These are phyloP conservation scores for Cryptosporidium meleagridis DNA, from an alignment of 169 alveolate genomes.

Conservation along the genomic window DNA sequence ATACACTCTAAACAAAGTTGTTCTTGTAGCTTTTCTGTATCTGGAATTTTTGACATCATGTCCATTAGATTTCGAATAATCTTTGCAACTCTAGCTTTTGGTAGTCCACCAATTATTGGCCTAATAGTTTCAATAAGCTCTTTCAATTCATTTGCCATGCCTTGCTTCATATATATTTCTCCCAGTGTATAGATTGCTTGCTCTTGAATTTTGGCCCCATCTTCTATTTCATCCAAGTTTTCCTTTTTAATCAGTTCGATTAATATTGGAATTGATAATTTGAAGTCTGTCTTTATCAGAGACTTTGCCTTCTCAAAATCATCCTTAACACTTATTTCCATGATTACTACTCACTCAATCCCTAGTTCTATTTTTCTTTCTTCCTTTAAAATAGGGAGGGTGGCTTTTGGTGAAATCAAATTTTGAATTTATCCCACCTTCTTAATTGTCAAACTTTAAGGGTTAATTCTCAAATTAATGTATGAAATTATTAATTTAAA, in stretches of 20 bases:
- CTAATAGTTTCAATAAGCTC: constrained; percentile 68
- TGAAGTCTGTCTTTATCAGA: constrained; percentile 17
- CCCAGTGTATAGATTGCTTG: constrained; percentile 69
- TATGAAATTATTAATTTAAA: background rate
- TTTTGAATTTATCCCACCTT: background rate
- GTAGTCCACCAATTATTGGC: constrained; percentile 78
- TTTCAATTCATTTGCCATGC: constrained; percentile 50
- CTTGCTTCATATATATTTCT: constrained; percentile 47
- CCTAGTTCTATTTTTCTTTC: background rate
- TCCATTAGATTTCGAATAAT: constrained; percentile 79
- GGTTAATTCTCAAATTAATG: background rate
- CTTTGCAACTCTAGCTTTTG: constrained; percentile 86
- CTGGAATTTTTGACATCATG: constrained; percentile 80
- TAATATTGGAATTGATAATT: constrained; percentile 17
- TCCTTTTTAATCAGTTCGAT: constrained; percentile 19
- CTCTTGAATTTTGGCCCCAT: constrained; percentile 67
- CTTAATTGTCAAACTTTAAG: background rate
- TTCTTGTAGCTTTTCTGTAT: constrained; percentile 81
- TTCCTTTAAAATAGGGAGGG: background rate
- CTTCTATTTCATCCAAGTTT: constrained; percentile 51
- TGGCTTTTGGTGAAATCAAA: background rate
- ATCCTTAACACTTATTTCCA: constrained; percentile 11
- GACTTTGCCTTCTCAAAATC: constrained; percentile 63
- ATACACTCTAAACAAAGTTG: constrained; percentile 90
- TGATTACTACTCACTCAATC: background rate